Evolutionary conservation across 192 early-diverging fungal genomes (phyloP).

Genomic region (Backusella psychrophila): DNA sequence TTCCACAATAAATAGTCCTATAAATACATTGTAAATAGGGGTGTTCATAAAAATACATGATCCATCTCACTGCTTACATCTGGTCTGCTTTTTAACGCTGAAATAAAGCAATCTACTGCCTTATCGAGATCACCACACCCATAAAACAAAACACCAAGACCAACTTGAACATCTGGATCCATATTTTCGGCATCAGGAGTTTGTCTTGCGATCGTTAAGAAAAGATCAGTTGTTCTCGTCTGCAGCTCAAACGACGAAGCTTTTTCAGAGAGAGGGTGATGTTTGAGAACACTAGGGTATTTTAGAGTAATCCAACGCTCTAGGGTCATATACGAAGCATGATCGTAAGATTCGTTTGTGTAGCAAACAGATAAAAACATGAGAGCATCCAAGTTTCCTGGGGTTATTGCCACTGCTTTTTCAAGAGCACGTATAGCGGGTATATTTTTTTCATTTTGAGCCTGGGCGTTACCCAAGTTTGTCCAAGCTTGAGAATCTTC

Average conservation of each 20-base stretch:
- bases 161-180: conserved; percentile 94
- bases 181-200: conserved; percentile 44
- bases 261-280: conserved; percentile 22
- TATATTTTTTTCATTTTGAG: conserved; percentile 97
- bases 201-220: conserved; percentile 72
- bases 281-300: conserved; percentile 59
- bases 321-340: conserved; percentile 86
- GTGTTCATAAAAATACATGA: neutral
- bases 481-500: conserved; percentile 83
- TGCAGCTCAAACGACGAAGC: conserved; percentile 50
- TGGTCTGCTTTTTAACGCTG: conserved; percentile 84
- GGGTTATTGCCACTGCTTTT: conserved; percentile 72
- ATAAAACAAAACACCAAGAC: conserved; percentile 97
- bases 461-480: conserved; percentile 86
- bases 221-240: conserved; percentile 71
- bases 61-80: conserved; percentile 18
- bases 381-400: conserved; percentile 57
- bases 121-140: conserved; percentile 89
- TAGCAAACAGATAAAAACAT: conserved; percentile 89
- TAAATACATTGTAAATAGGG: neutral
- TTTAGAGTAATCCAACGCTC: conserved; percentile 80
- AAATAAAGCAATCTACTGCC: conserved; percentile 95
- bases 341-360: conserved; percentile 89
- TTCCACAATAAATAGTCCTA: conserved; percentile 96
- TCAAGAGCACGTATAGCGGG: conserved; percentile 90